These are phyloP conservation scores for Austropuccinia psidii DNA, from an alignment of 1,284 basidiomycete species.

Conservation along the genomic window DNA sequence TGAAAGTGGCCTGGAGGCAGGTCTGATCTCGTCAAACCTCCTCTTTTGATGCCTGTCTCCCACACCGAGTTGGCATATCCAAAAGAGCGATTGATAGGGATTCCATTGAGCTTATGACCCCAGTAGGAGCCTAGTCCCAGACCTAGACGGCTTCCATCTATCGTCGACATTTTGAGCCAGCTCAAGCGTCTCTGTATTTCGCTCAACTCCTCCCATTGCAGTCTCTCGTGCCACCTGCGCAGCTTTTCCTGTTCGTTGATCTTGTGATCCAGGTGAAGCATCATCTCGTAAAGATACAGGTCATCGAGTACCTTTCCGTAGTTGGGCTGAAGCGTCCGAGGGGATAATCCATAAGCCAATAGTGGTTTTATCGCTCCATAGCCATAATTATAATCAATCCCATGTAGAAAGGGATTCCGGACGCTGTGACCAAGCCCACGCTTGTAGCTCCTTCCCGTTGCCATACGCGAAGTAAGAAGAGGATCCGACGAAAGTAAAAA, in stretches of 20 bases:
- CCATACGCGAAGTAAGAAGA: neutral
- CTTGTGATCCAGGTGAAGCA: conserved; percentile 17
- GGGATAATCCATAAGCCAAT: conserved; percentile 4
- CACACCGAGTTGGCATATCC: conserved; percentile 15
- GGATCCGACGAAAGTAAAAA: conserved; percentile 15
- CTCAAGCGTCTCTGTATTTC: neutral
- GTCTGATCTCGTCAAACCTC: too few relatives aligned
- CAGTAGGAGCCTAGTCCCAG: conserved; percentile 30
- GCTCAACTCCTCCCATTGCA: conserved; percentile 34
- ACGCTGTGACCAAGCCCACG: neutral
- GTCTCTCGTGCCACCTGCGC: conserved; percentile 27
- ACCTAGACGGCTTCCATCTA: conserved; percentile 18
- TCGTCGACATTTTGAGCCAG: conserved; percentile 27
- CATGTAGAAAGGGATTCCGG: conserved; percentile 27
- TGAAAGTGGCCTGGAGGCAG: neutral
- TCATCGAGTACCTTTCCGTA: conserved; percentile 31
- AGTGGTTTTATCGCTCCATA: conserved; percentile 11
- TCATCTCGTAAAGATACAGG: conserved; percentile 32
- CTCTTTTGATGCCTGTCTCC: neutral
- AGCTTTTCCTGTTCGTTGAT: conserved; percentile 28
- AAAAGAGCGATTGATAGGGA: conserved; percentile 18
- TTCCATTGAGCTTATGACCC: conserved; percentile 17
- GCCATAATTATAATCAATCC: conserved; percentile 35
- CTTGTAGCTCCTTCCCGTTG: neutral
- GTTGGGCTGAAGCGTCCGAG: neutral